Evolutionary conservation across 164 flowering plant species (phyloP).

Genomic region (Piper betle): DNA sequence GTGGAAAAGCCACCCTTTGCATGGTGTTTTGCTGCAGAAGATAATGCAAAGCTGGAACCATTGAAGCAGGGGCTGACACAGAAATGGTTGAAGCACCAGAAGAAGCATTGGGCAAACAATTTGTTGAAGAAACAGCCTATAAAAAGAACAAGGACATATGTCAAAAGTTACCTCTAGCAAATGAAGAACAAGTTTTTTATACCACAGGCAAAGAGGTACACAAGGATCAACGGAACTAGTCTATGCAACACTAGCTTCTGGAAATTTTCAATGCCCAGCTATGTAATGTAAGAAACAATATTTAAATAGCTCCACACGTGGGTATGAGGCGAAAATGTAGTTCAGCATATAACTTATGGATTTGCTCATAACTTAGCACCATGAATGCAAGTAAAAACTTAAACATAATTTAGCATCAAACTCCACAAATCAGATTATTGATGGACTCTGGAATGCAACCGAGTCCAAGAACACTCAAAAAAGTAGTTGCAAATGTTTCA

Average conservation of each 20-base stretch:
- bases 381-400: too few relatives aligned
- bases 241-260: background rate
- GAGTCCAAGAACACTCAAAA: too few relatives aligned
- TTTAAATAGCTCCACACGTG: too few relatives aligned
- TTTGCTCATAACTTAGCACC: background rate
- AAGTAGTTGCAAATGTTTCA: too few relatives aligned
- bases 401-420: too few relatives aligned
- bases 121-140: constrained; percentile 38
- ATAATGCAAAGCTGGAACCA: constrained; percentile 63
- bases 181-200: too few relatives aligned
- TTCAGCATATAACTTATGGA: background rate
- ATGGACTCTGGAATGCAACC: too few relatives aligned
- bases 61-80: constrained; percentile 22
- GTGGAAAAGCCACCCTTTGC: constrained; percentile 30
- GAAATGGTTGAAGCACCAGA: constrained; percentile 29
- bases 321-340: too few relatives aligned
- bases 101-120: constrained; percentile 16
- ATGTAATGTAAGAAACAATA: too few relatives aligned
- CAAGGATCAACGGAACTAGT: background rate
- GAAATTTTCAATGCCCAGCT: too few relatives aligned
- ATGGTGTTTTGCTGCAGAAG: constrained; percentile 42
- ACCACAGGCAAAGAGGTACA: too few relatives aligned
- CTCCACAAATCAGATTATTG: too few relatives aligned
- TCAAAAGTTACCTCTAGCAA: background rate
- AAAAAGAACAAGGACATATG: background rate